phyloP scores from a whole-genome alignment of 164 flowering plant species.

The Vitis vinifera region DNA sequence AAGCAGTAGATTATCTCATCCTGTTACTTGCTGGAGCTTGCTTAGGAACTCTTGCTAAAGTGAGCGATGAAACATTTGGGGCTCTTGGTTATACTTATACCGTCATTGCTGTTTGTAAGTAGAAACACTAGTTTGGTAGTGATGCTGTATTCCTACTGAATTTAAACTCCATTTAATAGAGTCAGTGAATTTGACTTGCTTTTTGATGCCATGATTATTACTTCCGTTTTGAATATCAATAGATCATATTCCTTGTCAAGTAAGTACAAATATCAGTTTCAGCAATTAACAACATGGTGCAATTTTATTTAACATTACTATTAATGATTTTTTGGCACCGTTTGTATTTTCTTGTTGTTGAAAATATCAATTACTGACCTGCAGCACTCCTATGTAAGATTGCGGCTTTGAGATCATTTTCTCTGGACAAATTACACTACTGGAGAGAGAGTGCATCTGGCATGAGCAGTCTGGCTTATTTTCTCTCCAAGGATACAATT shows the following conservation, averaged over 20 bases:
- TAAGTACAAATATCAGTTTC: no score
- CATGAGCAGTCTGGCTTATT: constrained; percentile 89
- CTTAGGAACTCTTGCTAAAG: constrained; percentile 83
- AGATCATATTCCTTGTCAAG: no score
- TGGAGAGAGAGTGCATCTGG: constrained; percentile 95
- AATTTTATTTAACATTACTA: no score
- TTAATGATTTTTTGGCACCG: no score
- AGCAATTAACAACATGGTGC: no score
- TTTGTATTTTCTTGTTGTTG: no score
- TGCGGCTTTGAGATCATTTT: constrained; percentile 86
- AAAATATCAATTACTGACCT: no score
- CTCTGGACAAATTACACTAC: constrained; percentile 78
- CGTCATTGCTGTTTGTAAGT: constrained; percentile 94
- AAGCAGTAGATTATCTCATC: constrained; percentile 80
- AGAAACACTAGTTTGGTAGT: background rate
- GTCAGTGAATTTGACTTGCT: no score
- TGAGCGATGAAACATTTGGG: constrained; percentile 83
- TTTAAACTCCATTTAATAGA: no score
- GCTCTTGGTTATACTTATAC: constrained; percentile 78
- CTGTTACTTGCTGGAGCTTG: constrained; percentile 92
- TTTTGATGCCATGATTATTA: no score
- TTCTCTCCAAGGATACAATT: constrained; percentile 84
- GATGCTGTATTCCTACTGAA: no score
- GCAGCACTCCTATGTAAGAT: constrained; percentile 86
- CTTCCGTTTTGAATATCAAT: no score